Conservation (phyloP, 2,329 filamentous ascomycete genomes). For the Claviceps fusiformis region DNA sequence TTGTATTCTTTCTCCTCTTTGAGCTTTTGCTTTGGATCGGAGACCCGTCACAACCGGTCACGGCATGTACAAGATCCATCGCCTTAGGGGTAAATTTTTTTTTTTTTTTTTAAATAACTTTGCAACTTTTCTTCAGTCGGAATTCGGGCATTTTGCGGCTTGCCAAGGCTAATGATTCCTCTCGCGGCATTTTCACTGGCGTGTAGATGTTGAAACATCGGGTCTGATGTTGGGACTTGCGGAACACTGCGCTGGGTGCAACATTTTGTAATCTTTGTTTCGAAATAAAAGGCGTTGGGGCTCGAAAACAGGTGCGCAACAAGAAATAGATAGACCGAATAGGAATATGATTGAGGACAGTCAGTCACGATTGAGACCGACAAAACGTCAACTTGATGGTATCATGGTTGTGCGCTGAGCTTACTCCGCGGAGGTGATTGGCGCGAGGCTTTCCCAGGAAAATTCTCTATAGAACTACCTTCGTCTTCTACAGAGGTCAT, state of each 20-base stretch:
- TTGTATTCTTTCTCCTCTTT: not conserved
- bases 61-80: not conserved
- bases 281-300: not conserved
- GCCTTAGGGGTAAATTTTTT: too few species aligned
- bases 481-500: too few species aligned
- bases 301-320: not conserved
- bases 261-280: not conserved
- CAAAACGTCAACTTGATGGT: too few species aligned
- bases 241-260: not conserved
- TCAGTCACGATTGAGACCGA: not conserved
- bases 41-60: not conserved
- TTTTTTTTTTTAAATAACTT: too few species aligned
- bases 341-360: not conserved
- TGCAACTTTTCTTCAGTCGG: not conserved
- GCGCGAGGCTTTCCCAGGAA: not conserved
- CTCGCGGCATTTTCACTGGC: not conserved
- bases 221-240: too few species aligned
- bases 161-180: not conserved
- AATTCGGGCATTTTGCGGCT: not conserved
- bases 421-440: not conserved
- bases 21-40: not conserved
- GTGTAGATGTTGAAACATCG: not conserved
- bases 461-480: not conserved
- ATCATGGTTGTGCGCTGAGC: too few species aligned
- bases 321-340: not conserved